Base-by-base conservation (phyloP, 768 basidiomycete genomes). In the Phallus indusiatus region DNA sequence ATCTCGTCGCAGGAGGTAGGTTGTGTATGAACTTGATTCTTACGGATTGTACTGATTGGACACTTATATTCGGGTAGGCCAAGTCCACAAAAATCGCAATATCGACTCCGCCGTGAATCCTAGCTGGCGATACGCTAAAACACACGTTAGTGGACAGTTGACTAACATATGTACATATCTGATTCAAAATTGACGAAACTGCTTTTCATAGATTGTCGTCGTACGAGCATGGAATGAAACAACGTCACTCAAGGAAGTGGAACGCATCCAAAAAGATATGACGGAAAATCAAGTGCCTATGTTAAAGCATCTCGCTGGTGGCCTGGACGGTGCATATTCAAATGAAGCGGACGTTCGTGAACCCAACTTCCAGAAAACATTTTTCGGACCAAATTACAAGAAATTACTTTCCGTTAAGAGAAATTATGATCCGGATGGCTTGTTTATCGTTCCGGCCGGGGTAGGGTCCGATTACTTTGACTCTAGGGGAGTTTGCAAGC, bases 71-170 rank as follows among this genome's bases (percentile, higher is more conserved):
- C 16, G n/a, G n/a, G n/a, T 46, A 70, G 70, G 72, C 10, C 61
- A 70, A 64, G 73, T 75, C 3, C 56, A 74, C 7, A 64, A 67
- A 33, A 74, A 74, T 59, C 70, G 68, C 7, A 33, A 70, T 28
- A 65, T 74, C 12, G 63, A 64, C 33, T 70, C 65, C 17, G 72
- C 74, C n/a, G 63, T 75, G 20, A 65, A 66, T 49, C 73, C 73
- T 7, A 70, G 66, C 22, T 75, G 74, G 74, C 62, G 74, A 57
- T 68, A 65, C 1, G 74, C 74, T 0, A 74, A 75, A 63, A 67
- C 69, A 22, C 73, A 72, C 53, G 74, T 74, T 54, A 50, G 70
- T n/a, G 16, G 1, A 28, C 17, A 42, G 4, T n/a, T 14, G 14
- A 42, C 2, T 14, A 5, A 5, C n/a, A 14, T 42, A 42, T 8